Evolutionary conservation across 2,329 filamentous ascomycete species (phyloP).

Genomic region (Aspergillus neotritici): DNA sequence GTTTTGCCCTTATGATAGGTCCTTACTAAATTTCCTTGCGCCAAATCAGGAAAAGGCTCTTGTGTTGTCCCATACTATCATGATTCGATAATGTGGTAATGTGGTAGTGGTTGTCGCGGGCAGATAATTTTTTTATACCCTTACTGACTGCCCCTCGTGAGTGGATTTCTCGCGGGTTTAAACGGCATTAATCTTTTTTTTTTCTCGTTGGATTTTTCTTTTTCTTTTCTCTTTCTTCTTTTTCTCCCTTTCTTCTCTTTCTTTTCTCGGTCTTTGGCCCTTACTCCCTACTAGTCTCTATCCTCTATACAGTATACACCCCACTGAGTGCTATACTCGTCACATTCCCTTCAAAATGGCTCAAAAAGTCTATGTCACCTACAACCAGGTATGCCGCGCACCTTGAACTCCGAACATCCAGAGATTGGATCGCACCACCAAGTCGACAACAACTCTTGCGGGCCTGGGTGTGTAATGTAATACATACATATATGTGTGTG

Average conservation of each 20-base stretch:
- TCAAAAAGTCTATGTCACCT: constrained; percentile 83
- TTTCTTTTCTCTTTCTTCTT: background rate
- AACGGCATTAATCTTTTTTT: constrained; percentile 5
- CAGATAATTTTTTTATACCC: too few species aligned
- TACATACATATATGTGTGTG: too few species aligned
- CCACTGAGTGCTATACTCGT: background rate
- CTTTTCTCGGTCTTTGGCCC: background rate
- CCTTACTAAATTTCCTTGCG: too few species aligned
- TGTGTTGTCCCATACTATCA: too few species aligned
- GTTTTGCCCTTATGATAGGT: too few species aligned
- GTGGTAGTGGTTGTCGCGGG: too few species aligned
- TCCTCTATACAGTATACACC: too few species aligned
- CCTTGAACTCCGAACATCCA: too few species aligned
- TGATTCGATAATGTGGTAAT: too few species aligned
- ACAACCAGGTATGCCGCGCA: constrained; percentile 67
- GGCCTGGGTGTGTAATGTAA: too few species aligned
- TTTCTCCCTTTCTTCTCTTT: background rate
- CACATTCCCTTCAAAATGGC: constrained; percentile 54
- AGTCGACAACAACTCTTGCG: background rate
- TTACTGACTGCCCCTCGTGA: background rate
- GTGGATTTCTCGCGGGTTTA: constrained; percentile 7
- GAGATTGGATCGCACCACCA: background rate
- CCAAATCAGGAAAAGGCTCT: too few species aligned
- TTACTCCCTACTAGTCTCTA: background rate
- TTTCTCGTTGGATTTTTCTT: background rate